Evolutionary conservation across 495 filamentous ascomycete species (phyloP), one percentile per base, ranked within the genome.

Genomic region (Parachaetomium inaequale): DNA sequence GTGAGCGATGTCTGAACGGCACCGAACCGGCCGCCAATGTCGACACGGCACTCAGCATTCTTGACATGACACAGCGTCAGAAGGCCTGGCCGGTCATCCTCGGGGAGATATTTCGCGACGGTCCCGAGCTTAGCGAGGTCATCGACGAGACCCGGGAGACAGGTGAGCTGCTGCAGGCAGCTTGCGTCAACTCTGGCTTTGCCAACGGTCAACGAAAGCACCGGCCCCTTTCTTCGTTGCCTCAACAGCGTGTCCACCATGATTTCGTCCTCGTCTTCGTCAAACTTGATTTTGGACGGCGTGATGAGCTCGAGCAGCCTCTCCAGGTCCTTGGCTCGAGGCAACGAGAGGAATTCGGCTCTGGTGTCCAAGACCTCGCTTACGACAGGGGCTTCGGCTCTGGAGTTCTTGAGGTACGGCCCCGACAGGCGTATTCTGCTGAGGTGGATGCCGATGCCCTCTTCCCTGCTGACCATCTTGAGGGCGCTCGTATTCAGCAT

Each of bases 51-150:
- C 25, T 87, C 82, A 12, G 92, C 61, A 8, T 85, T 79, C 50
- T 85, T 81, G 43, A 96, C 67, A n/a, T 84, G 74, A 11, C 81
- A 77, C 17, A 98, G 75, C 7, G 87, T 93, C 36, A 99, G 74
- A 29, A 98, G 76, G 0, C 95, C 95, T 15, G 95, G 95, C 0
- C 94, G 85, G 63, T 97, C 93, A 75, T 98, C 95, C 69, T 98
- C 92, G 0, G 95, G 93, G 5, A 99, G 79, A 68, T 98, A 97
- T 68, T 96, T 97, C 14, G 94, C 84, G 28, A 98, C 92, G 7
- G 86, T 94, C 12, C 92, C 88, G 7, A 98, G 77, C 66, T 86
- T 87, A 15, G 88, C 81, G 36, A 98, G 61, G 68, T 99, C 95
- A 45, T 88, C 85, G 1, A 81, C 85, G 7, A 99, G 80, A 19